Conservation (phyloP, 805 yeast genomes). For the Nakazawaea ambrosiae region DNA sequence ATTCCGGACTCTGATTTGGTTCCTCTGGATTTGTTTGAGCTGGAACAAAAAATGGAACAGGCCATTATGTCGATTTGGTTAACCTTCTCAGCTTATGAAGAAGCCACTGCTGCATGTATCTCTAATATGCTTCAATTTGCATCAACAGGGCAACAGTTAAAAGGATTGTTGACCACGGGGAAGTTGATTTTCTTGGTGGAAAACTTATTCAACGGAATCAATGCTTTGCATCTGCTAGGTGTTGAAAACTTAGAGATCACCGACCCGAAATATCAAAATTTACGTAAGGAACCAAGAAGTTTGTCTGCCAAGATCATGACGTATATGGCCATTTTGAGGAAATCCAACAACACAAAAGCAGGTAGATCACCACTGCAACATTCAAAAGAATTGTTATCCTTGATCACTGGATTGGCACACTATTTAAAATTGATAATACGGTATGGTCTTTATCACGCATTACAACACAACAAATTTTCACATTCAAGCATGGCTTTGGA, state of each 20-base stretch:
- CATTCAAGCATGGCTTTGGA: conserved; percentile 58
- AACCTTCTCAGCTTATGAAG: conserved; percentile 82
- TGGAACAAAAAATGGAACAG: conserved; percentile 60
- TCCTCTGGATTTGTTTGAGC: conserved; percentile 40
- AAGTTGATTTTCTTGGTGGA: conserved; percentile 67
- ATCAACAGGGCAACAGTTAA: conserved; percentile 59
- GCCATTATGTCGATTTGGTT: conserved; percentile 70
- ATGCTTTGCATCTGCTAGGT: conserved; percentile 31
- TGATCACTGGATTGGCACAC: conserved; percentile 89
- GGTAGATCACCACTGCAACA: conserved; percentile 26
- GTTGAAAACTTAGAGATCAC: conserved; percentile 12
- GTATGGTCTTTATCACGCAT: conserved; percentile 69
- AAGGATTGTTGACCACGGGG: conserved; percentile 67
- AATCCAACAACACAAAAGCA: conserved; percentile 32
- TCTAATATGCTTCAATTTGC: conserved; percentile 88
- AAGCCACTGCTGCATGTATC: conserved; percentile 79
- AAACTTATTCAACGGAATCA: conserved; percentile 71
- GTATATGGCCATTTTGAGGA: conserved; percentile 76
- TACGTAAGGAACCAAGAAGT: conserved; percentile 68
- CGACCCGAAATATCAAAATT: conserved; percentile 26
- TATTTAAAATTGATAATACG: conserved; percentile 81
- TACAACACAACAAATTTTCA: conserved; percentile 54
- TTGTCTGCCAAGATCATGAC: conserved; percentile 87
- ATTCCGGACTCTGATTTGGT: conserved; percentile 27
- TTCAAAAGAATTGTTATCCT: conserved; percentile 64